Percentiles rank a stretch among this genome's conserved stretches.
These are phyloP conservation scores for Euphorbia tirucalli DNA, from an alignment of 345 rosid species.

Conservation along the genomic window DNA sequence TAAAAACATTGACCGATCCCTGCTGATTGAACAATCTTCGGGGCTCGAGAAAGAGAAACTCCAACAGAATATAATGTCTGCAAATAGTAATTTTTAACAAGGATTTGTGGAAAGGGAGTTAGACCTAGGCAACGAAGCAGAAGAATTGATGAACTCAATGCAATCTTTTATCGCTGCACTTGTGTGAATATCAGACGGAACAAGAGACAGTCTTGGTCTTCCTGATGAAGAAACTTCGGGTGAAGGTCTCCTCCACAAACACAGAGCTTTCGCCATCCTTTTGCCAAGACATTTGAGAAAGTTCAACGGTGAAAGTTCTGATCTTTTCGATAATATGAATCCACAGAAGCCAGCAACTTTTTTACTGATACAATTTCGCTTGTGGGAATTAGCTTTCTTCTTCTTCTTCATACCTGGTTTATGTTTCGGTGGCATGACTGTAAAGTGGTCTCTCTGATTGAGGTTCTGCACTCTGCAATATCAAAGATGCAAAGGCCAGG, in stretches of 20 bases:
- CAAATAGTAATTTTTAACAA: conserved; percentile 9
- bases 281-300: conserved; percentile 46
- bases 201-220: conserved; percentile 37
- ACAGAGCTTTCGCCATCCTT: conserved; percentile 41
- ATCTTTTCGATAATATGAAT: conserved; percentile 44
- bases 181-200: conserved; percentile 53
- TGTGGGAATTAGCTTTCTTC: conserved; percentile 17
- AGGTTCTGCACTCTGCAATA: neutral
- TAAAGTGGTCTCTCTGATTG: no score
- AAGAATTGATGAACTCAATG: conserved; percentile 73
- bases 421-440: conserved; percentile 37
- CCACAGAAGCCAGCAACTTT: conserved; percentile 37
- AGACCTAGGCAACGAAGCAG: conserved; percentile 48
- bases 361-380: neutral
- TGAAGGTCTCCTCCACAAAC: conserved; percentile 36
- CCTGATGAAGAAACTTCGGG: conserved; percentile 41
- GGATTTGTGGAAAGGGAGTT: conserved; percentile 34
- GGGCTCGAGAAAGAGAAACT: neutral
- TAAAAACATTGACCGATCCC: neutral
- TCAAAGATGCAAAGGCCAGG: neutral
- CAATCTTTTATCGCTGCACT: conserved; percentile 75
- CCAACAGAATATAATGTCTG: neutral
- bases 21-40: neutral
- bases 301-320: conserved; percentile 42
- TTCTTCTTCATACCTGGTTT: conserved; percentile 22